Evolutionary conservation across 164 flowering plant species (phyloP), one percentile per base, ranked within the genome.

Genomic region (Kingdonia uniflora): DNA sequence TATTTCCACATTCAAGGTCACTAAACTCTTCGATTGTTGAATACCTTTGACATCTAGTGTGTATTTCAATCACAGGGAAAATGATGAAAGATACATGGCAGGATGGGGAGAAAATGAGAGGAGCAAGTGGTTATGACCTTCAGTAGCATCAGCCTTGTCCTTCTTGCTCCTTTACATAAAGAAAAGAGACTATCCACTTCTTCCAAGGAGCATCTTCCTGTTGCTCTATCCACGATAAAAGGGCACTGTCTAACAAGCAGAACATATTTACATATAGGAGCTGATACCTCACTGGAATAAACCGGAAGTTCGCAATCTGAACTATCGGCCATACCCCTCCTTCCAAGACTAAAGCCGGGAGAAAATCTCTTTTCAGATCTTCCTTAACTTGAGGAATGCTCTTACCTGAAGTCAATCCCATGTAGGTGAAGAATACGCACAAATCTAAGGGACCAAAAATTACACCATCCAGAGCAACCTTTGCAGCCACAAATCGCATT

Each of bases 251-350:
- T 58, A 90, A 49, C 78, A 85, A 66, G 74, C 96, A 87, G 75
- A 90, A 87, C 47, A 74, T 43, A 64, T 87, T 87, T 49, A 81
- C 96, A 64, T 90, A 87, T 12, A 87, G 79, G n/a, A 90, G 95
- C 53, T 87, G 95, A 65, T 90, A 80, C 57, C 77, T 60, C 52
- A 90, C 89, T 1, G 96, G 96, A 47, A 90, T 54, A 58, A 45
- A 90, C 12, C 96, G 80, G 56, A 87, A 87, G 60, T 90, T 90
- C 7, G 73, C 87, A 55, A 80, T 73, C 65, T 90, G 96, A 51
- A 85, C 71, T 22, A 78, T 19, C 19, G 97, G 95, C 95, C 97
- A 87, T 52, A 81, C 37, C 15, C 82, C 88, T 21, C 97, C 97
- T 63, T 80, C 90, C 58, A 86, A 35, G 38, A 76, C 55, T 29